phyloP scores from a whole-genome alignment of 1,284 basidiomycete species.

The Pseudozyma flocculosa region DNA sequence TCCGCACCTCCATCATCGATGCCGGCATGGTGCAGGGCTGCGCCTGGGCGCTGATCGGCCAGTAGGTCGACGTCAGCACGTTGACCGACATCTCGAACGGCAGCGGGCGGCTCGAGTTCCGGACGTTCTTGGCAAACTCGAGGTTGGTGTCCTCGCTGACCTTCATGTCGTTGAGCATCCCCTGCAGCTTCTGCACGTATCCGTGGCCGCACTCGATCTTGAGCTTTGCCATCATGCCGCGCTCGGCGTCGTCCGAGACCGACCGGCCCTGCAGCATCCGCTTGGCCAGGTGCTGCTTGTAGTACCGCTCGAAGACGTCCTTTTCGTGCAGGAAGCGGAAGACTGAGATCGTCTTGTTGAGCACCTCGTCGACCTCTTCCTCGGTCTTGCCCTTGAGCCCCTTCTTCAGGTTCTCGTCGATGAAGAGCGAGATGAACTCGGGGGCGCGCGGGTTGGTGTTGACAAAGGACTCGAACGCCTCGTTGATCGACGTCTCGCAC shows the following conservation, averaged over 20 bases:
- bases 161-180: constrained; percentile 99
- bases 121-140: constrained; percentile 69
- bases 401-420: constrained; percentile 94
- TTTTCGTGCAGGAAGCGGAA: constrained; percentile 95
- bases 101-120: constrained; percentile 65
- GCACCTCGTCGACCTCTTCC: constrained; percentile 78
- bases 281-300: constrained; percentile 92
- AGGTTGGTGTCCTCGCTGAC: constrained; percentile 80
- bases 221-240: constrained; percentile 95
- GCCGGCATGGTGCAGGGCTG: constrained; percentile 40
- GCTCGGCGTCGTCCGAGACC: constrained; percentile 94
- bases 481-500: constrained; percentile 76
- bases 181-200: constrained; percentile 96
- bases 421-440: constrained; percentile 94
- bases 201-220: constrained; percentile 95
- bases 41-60: constrained; percentile 48
- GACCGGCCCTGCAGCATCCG: constrained; percentile 82
- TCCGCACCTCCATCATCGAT: constrained; percentile 57
- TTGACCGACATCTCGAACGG: constrained; percentile 70
- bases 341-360: constrained; percentile 92
- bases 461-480: constrained; percentile 93
- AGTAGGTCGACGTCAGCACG: constrained; percentile 56
- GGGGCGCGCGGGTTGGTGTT: constrained; percentile 84
- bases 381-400: constrained; percentile 96
- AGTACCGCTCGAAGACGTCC: constrained; percentile 97